These are phyloP conservation scores for Ophiocordyceps sinensis DNA, from an alignment of 2,329 filamentous ascomycete species.

Conservation along the genomic window DNA sequence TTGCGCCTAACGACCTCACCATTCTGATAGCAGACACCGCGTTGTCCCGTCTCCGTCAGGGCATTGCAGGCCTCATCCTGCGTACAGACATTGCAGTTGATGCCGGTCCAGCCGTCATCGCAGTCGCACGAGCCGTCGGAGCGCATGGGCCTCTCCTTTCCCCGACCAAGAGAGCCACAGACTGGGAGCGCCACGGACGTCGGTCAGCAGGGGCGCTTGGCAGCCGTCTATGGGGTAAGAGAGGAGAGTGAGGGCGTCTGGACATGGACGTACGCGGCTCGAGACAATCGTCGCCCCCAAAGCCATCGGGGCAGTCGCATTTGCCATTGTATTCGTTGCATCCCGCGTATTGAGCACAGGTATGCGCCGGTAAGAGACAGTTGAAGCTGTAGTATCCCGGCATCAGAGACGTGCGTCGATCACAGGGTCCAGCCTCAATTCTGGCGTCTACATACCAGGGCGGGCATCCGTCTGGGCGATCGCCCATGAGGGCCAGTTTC, in stretches of 20 bases:
- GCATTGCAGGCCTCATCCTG: conserved; percentile 72
- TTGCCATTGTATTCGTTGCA: conserved; percentile 87
- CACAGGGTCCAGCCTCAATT: not conserved
- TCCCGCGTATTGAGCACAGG: conserved; percentile 76
- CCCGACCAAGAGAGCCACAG: conserved; percentile 76
- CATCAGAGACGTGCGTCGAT: conserved; percentile 2
- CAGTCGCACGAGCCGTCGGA: conserved; percentile 63
- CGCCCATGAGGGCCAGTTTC: conserved; percentile 56
- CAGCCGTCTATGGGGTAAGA: not conserved
- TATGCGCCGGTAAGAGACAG: conserved; percentile 85
- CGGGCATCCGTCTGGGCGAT: conserved; percentile 63
- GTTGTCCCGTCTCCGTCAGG: conserved; percentile 69
- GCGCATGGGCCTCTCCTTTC: conserved; percentile 63
- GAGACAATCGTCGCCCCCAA: conserved; percentile 87
- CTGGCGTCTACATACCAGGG: conserved; percentile 45
- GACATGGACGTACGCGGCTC: conserved; percentile 45
- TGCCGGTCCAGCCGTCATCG: conserved; percentile 85
- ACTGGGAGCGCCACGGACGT: conserved; percentile 26
- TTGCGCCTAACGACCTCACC: conserved; percentile 87
- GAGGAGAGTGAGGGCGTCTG: not conserved
- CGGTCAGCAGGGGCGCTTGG: not conserved
- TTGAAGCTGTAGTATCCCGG: conserved; percentile 60
- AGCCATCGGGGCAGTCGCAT: conserved; percentile 83
- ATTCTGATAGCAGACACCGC: conserved; percentile 82
- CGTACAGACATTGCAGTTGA: conserved; percentile 96